These are phyloP conservation scores for Solanum appendiculatum DNA, from an alignment of 257 asterid species.

Conservation along the genomic window DNA sequence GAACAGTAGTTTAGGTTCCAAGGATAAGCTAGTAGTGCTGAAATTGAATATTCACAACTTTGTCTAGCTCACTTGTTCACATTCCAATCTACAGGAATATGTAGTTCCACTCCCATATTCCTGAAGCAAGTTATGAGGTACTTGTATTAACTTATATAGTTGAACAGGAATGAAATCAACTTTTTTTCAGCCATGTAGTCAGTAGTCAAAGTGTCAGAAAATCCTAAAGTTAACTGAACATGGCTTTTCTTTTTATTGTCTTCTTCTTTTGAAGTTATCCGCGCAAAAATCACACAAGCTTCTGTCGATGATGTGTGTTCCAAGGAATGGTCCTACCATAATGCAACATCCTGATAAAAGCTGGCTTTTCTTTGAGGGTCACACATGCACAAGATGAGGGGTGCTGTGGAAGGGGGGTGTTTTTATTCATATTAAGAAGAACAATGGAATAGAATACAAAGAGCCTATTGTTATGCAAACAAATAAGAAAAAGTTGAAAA, in stretches of 20 bases:
- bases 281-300: neutral
- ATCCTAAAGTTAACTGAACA: neutral
- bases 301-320: neutral
- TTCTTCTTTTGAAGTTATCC: neutral
- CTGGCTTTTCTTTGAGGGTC: neutral
- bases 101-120: neutral
- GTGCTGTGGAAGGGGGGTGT: neutral
- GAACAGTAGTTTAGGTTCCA: neutral
- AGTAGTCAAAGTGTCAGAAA: neutral
- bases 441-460: neutral
- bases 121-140: neutral
- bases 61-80: neutral
- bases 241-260: neutral
- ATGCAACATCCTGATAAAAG: neutral
- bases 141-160: neutral
- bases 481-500: neutral
- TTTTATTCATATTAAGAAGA: neutral
- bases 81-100: neutral
- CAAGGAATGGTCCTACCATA: neutral
- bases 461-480: neutral
- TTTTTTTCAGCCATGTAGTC: neutral
- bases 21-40: neutral
- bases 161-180: neutral
- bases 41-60: neutral
- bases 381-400: neutral